Base-by-base conservation (phyloP, 768 basidiomycete species). In the Pleurotus platypus region DNA sequence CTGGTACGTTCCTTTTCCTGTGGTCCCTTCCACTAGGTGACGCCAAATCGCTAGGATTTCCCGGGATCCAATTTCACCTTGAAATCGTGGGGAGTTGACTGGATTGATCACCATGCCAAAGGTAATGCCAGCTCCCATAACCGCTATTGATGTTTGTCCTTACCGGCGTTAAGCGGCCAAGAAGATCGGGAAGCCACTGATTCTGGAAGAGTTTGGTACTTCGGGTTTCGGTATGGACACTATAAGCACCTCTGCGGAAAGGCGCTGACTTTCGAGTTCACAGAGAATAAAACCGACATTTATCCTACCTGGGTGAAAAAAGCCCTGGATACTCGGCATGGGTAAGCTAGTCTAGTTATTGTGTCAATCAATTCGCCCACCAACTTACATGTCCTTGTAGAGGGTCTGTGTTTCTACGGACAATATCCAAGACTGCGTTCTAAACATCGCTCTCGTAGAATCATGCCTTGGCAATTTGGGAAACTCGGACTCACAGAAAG, bases 181-280 rank as follows among this genome's bases (percentile, higher is more conserved):
- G 58, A 74, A 70, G 51, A 77, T 75, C 40, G 76, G 78, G 61
- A 87, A 89, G 66, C 85, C 86, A 0, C 75, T 85, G 18, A 71
- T 86, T 50, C 63, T 85, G 49, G 86, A 88, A 63, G 86, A 87
- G 61, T 87, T 86, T 62, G 85, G 85, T 6, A 70, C 83, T 1
- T 63, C 62, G 27, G 77, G 77, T 15, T 57, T 77, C 2, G 66
- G 80, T 82, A 59, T 9, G 51, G 73, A 64, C 11, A n/a, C 43
- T 46, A 7, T 39, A 39, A 35, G 46, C 22, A 16, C 30, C 15
- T 37, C 3, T n/a, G 13, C 12, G 2, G 39, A 18, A 37, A 9
- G 22, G 22, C 18, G 6, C 39, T 58, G 16, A 49, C 27, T 4
- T 20, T 22, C 5, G 22, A 2, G 30, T 35, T 26, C 27, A 1